Base-by-base conservation (phyloP, 129 eudicot species). In the Kitagawia praeruptora region DNA sequence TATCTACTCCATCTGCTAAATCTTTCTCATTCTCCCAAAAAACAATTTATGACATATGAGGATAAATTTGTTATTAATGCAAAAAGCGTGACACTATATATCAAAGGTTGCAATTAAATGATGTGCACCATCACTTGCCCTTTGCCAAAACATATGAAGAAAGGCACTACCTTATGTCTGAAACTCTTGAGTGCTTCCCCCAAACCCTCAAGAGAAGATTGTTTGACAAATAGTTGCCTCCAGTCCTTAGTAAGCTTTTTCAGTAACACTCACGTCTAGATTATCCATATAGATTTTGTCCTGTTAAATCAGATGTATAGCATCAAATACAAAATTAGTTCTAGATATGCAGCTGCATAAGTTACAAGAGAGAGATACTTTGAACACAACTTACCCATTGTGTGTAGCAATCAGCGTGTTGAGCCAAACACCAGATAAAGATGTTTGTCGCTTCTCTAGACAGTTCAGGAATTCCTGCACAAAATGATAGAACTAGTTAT, bases 371-470 rank as follows among this genome's bases (percentile, higher is more conserved):
- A 25, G 31, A 11, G n/a, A 42, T 25, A 13, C n/a, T 61, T 3
- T 47, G 37, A 69, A 37, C 66, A 66, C 23, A 74, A 81, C 98
- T 87, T 64, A 92, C 98, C 98, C 98, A 95, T 81, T 87, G 96
- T 88, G 86, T 92, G 83, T 85, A 92, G 79, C 89, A 87, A 74
- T 95, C 98, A 23, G 90, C 79, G 75, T 87, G 89, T 85, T 92
- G 97, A 58, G 83, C 78, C 88, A 92, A 87, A 81, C 92, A 88
- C 97, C 97, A 94, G 79, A 87, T 34, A 75, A 81, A 89, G 61
- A 95, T 85, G 89, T 83, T 80, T n/a, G 87, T 70, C 71, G 97
- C 96, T 85, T 95, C 98, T 51, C 76, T 77, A 40, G 96, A 86
- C 48, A 95, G 87, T 75, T 91, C 96, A 34, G 93, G 88, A 61